A percentile compares a stretch with the other conserved stretches of the same genome.
Evolutionary conservation across 768 basidiomycete genomes (phyloP).

Genomic region (Boletus sp.): DNA sequence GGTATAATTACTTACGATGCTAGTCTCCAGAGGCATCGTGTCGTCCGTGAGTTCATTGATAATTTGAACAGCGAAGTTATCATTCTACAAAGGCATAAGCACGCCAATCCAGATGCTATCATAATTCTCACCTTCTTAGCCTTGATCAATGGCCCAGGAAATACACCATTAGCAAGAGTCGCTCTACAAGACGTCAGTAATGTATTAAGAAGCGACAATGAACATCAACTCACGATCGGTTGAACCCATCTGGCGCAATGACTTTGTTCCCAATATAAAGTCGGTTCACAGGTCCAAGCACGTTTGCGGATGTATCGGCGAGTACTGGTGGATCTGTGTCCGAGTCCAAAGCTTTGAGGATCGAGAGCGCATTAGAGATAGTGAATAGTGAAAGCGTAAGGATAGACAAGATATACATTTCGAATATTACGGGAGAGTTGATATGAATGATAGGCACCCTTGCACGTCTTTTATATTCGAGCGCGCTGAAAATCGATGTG

Average conservation of each 20-base stretch:
- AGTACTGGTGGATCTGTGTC: neutral
- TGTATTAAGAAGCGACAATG: neutral
- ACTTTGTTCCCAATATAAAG: conserved; percentile 36
- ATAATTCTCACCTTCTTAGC: conserved; percentile 32
- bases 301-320: neutral
- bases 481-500: neutral
- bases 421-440: neutral
- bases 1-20: conserved; percentile 25
- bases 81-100: conserved; percentile 29
- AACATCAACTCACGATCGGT: conserved; percentile 30
- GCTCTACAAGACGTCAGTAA: conserved; percentile 28
- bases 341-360: neutral
- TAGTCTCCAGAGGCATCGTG: conserved; percentile 48
- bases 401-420: conserved; percentile 5
- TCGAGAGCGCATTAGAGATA: neutral
- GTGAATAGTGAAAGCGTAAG: conserved; percentile 9
- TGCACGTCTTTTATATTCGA: conserved; percentile 8
- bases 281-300: conserved; percentile 20
- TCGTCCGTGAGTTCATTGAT: conserved; percentile 42
- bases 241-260: conserved; percentile 50
- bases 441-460: too few relatives aligned
- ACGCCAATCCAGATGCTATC: too few relatives aligned
- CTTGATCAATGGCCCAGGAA: conserved; percentile 45
- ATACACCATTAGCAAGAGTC: conserved; percentile 41
- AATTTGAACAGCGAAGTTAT: conserved; percentile 40